Base-by-base conservation (phyloP, 202 grass and related monocot genomes). In the Elaeis oleifera region DNA sequence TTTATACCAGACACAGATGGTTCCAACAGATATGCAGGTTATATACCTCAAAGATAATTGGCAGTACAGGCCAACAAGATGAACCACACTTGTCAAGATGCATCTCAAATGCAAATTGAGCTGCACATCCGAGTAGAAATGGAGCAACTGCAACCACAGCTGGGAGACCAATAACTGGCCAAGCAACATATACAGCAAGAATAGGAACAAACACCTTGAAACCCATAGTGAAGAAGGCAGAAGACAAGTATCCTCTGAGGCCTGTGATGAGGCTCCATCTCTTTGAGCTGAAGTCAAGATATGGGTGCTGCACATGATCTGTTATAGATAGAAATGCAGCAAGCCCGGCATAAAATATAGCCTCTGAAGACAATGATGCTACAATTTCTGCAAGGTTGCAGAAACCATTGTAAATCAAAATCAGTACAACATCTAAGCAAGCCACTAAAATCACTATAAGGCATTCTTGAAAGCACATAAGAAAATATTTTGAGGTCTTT, bases 31-130 rank as follows among this genome's bases (percentile, higher is more conserved):
- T 44, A 44, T 13, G 9, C 36, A 44, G 36, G 9, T 44, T 44
- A 44, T 13, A 56, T 77, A 77, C 74, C 74, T 77, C 74, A 62
- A 77, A 77, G 53, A 77, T 70, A 28, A 77, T 70, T 63, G 74
- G 74, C 29, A 77, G 27, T 61, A 70, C 23, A 63, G 74, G 74
- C 74, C 74, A 77, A 49, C 74, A 77, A 55, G 74, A 77, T 56
- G 74, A 77, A 56, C 51, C 39, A 5, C 32, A 22, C 2, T n/a
- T 70, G 3, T 56, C 11, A 50, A 77, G 65, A 16, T 56, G 65
- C 51, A 70, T 63, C 39, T 77, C 74, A 57, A 77, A 77, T 63
- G 51, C 51, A 26, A 62, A 77, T 70, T 77, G 74, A 29, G 58
- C 74, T 56, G 52, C 29, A 77, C 74, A 77, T 25, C 74, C 65